Evolutionary conservation across 75 land plant genomes (phyloP).

Genomic region (Isoetes taiwanensis): DNA sequence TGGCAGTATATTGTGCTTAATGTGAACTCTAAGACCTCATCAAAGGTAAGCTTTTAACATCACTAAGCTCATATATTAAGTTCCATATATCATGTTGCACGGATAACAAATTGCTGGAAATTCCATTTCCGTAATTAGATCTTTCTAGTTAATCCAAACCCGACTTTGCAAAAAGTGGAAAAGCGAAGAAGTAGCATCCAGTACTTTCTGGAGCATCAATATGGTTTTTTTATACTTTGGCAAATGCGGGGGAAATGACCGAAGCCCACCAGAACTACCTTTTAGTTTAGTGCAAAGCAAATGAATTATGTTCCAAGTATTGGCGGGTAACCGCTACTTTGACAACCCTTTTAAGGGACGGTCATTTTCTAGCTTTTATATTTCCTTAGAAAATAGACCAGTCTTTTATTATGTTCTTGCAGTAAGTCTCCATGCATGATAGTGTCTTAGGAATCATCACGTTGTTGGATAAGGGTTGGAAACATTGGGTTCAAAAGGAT

Average conservation of each 20-base stretch:
- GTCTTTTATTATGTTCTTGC: too few species aligned
- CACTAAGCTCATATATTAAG: too few species aligned
- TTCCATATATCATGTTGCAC: background rate
- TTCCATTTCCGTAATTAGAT: slow-evolving; percentile 36
- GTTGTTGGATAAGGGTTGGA: too few species aligned
- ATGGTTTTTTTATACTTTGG: slow-evolving; percentile 69
- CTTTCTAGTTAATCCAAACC: slow-evolving; percentile 38
- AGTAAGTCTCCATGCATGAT: too few species aligned
- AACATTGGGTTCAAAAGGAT: too few species aligned
- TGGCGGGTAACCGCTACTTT: too few species aligned
- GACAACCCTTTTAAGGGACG: too few species aligned
- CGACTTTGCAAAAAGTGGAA: slow-evolving; percentile 35
- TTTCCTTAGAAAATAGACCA: too few species aligned
- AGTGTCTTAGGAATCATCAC: too few species aligned
- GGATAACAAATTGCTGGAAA: background rate
- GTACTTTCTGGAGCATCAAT: slow-evolving; percentile 88
- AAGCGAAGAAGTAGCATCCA: slow-evolving; percentile 54
- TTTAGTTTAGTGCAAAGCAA: slow-evolving; percentile 45
- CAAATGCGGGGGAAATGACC: slow-evolving; percentile 39
- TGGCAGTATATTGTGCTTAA: slow-evolving; percentile 74
- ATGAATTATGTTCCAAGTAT: slow-evolving; percentile 21
- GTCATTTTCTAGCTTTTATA: too few species aligned
- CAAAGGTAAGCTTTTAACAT: slow-evolving; percentile 54
- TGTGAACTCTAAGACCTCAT: slow-evolving; percentile 85
- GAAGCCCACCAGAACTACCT: slow-evolving; percentile 28